These are phyloP conservation scores for Myotisia sp. DNA, from an alignment of 2,329 filamentous ascomycete species.

Conservation along the genomic window DNA sequence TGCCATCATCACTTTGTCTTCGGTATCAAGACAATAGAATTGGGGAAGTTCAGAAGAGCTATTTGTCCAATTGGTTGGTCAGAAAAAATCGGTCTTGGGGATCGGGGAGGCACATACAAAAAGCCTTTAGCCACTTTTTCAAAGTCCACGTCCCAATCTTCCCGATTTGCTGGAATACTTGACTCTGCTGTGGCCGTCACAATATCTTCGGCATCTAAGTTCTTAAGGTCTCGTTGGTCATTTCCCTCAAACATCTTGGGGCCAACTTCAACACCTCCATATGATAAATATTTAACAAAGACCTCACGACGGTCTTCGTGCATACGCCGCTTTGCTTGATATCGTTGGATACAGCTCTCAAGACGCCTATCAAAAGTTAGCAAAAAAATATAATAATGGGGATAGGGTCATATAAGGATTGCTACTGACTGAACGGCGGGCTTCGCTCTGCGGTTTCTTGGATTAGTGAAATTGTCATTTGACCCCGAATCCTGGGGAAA, in stretches of 20 bases:
- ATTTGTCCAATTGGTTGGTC: slow-evolving; percentile 5
- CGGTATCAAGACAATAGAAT: slow-evolving; percentile 42
- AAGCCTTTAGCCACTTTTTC: slow-evolving; percentile 62
- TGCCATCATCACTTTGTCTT: slow-evolving; percentile 42
- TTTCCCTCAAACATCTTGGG: slow-evolving; percentile 50
- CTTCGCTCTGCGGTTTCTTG: slow-evolving; percentile 28
- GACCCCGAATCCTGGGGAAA: not conserved
- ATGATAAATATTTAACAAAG: slow-evolving; percentile 67
- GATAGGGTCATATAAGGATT: not conserved
- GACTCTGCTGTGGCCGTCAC: slow-evolving; percentile 45
- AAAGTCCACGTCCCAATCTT: slow-evolving; percentile 70
- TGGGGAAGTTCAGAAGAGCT: slow-evolving; percentile 45
- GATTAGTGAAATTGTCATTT: slow-evolving; percentile 11
- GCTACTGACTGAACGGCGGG: slow-evolving; percentile 44
- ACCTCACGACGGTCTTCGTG: slow-evolving; percentile 46
- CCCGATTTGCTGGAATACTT: slow-evolving; percentile 36
- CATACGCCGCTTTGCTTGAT: slow-evolving; percentile 60
- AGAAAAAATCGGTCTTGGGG: not conserved
- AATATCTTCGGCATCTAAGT: slow-evolving; percentile 50
- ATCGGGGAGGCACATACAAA: slow-evolving; percentile 40
- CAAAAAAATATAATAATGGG: not conserved
- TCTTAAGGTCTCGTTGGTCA: slow-evolving; percentile 47
- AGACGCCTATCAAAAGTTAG: slow-evolving; percentile 47
- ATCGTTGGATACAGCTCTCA: slow-evolving; percentile 71
- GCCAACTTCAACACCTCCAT: slow-evolving; percentile 61